phyloP scores from a whole-genome alignment of 2,329 filamentous ascomycete species.

The Tolypocladium nubicola region DNA sequence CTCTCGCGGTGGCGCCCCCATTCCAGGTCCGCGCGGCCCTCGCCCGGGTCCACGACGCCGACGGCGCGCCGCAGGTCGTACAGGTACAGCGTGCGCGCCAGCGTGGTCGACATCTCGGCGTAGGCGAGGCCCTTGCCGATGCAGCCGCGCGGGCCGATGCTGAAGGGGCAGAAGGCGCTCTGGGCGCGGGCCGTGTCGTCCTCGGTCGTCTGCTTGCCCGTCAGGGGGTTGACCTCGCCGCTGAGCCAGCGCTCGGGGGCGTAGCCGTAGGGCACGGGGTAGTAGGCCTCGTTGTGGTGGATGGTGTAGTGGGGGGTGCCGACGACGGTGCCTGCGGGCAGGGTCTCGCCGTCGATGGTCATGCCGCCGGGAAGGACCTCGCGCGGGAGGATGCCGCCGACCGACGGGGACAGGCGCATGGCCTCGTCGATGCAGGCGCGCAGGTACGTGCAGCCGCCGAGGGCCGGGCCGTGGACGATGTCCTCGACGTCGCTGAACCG shows the following conservation, averaged over 20 bases:
- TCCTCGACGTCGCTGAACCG: conserved; percentile 42
- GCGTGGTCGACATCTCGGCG: conserved; percentile 52
- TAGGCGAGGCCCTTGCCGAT: conserved; percentile 63
- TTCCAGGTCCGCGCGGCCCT: conserved; percentile 37
- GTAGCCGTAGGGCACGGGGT: conserved; percentile 46
- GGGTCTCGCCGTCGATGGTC: conserved; percentile 37
- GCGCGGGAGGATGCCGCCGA: conserved; percentile 49
- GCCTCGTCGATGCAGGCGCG: conserved; percentile 56
- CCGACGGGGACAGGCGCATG: conserved; percentile 51
- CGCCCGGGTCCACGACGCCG: conserved; percentile 38
- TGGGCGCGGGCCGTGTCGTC: conserved; percentile 46
- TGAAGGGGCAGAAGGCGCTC: conserved; percentile 66
- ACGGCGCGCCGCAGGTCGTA: conserved; percentile 48
- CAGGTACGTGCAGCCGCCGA: conserved; percentile 46
- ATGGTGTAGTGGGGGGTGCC: conserved; percentile 58
- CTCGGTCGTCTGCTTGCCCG: conserved; percentile 30
- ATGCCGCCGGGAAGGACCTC: conserved; percentile 46
- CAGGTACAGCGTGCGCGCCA: conserved; percentile 49
- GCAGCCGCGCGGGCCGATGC: conserved; percentile 57
- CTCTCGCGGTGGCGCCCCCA: conserved; percentile 42
- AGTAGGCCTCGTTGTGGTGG: conserved; percentile 56
- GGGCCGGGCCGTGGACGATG: conserved; percentile 38
- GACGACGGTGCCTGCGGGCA: conserved; percentile 51
- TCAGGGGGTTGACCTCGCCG: conserved; percentile 28
- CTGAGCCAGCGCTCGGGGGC: conserved; percentile 56